Conservation (phyloP, 2,329 filamentous ascomycete species). For the Cytospora piceae region DNA sequence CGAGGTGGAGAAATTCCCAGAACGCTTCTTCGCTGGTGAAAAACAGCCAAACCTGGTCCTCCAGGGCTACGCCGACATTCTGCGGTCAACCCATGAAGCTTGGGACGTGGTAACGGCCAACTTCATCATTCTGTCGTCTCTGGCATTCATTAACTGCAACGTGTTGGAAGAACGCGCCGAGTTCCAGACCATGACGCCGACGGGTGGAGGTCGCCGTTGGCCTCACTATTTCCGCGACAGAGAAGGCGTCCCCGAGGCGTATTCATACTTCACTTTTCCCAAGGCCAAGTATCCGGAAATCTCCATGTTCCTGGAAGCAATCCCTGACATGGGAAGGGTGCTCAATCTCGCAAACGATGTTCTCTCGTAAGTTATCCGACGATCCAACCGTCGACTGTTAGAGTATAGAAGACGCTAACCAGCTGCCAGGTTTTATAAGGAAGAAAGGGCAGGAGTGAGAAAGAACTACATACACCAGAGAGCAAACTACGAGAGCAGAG, state of each 20-base stretch:
- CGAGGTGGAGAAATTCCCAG: constrained; percentile 4
- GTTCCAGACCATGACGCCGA: constrained; percentile 10
- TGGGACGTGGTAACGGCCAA: constrained; percentile 14
- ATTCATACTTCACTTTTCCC: constrained; percentile 15
- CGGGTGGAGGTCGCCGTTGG: constrained; percentile 13
- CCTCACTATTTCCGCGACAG: constrained; percentile 16
- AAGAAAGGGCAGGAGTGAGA: constrained; percentile 7
- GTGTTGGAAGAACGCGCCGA: constrained; percentile 10
- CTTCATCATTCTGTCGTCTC: constrained; percentile 10
- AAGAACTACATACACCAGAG: constrained; percentile 16
- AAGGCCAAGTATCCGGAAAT: constrained; percentile 13
- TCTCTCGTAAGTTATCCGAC: constrained; percentile 4
- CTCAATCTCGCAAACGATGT: constrained; percentile 17
- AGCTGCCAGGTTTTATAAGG: constrained; percentile 11
- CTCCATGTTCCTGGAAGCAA: constrained; percentile 5
- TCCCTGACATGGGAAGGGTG: constrained; percentile 8
- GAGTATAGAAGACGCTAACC: background rate
- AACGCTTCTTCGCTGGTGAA: constrained; percentile 7
- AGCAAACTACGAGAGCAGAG: constrained; percentile 14
- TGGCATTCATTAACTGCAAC: constrained; percentile 18
- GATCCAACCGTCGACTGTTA: background rate
- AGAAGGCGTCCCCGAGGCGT: constrained; percentile 13
- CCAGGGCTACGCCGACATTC: constrained; percentile 5
- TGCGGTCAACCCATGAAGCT: constrained; percentile 6
- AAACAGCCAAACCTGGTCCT: constrained; percentile 2